Base-by-base conservation (phyloP, 139 green algal species). In the Micractinium conductrix region DNA sequence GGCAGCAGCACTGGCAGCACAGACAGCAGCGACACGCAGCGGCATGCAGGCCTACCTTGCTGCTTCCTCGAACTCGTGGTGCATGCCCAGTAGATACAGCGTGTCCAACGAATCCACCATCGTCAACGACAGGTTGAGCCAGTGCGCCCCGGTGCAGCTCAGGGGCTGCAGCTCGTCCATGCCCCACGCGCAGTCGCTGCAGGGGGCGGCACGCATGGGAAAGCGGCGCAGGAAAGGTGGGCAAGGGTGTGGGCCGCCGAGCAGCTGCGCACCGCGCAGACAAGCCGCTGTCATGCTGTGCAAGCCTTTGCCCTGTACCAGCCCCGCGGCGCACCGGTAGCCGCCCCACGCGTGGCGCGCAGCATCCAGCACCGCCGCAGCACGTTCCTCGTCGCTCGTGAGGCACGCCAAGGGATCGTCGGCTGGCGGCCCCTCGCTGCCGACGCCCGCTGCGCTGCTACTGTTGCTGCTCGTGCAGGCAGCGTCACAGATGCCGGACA, bases 61-160 rank as follows among this genome's bases (percentile, higher is more conserved):
- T 1, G 78, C 74, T 58, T 89, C 91, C 26, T 86, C 42, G 67
- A 88, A 91, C 55, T 94, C 89, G 7, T 89, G 55, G 30, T 88
- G 28, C 75, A 97, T 45, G 14, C 88, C 89, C 84, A 93, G 74
- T 5, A 98, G 87, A 37, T 95, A 69, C 21, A 98, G 89, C 8
- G 95, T 98, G 86, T 97, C 94, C 50, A 98, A 74, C 30, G 89
- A 89, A 85, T 98, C 95, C 9, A 96, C 89, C 33, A 98, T 90
- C 4, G 93, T 97, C 4, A 97, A 85, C 0, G 90, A 90, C 74
- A 97, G 83, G 60, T 84, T 83, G 73, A 95, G 92, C 92, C 93
- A 96, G 44, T 92, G 45, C 45, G 42, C n/a, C 12, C 45, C 50
- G 1, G 63, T 44, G 55, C 80, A 83, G n/a, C 87, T 88, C 6